Conservation (phyloP, 2,329 filamentous ascomycete species). For the Rutstroemia sp. region DNA sequence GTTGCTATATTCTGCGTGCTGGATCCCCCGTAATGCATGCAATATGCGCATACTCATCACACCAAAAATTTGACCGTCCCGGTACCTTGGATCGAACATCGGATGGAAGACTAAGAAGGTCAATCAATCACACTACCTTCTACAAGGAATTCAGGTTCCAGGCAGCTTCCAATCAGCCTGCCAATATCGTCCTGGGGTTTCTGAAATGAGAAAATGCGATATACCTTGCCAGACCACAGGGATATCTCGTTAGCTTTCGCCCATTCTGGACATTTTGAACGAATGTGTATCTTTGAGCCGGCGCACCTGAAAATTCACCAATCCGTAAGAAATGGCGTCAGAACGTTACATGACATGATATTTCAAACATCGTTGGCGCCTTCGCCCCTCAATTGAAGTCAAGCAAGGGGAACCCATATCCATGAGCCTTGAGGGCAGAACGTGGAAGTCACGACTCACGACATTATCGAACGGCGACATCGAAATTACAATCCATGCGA, state of each 20-base stretch:
- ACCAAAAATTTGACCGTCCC: not conserved
- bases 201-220: no score
- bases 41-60: not conserved
- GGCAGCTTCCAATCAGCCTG: not conserved
- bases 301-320: not conserved
- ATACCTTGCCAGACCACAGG: not conserved
- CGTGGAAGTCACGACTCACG: not conserved
- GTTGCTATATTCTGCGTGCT: not conserved
- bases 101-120: not conserved
- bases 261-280: not conserved
- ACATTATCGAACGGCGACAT: not conserved
- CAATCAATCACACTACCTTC: not conserved
- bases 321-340: not conserved
- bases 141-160: not conserved
- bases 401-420: not conserved
- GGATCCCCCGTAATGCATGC: not conserved
- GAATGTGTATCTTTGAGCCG: not conserved
- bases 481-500: not conserved
- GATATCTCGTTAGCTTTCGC: not conserved
- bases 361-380: not conserved
- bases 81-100: not conserved
- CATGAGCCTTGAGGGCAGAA: not conserved
- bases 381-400: not conserved
- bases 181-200: not conserved
- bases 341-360: not conserved